phyloP scores from a whole-genome alignment of 306 rosid species.

The Cotoneaster glaucophyllus region DNA sequence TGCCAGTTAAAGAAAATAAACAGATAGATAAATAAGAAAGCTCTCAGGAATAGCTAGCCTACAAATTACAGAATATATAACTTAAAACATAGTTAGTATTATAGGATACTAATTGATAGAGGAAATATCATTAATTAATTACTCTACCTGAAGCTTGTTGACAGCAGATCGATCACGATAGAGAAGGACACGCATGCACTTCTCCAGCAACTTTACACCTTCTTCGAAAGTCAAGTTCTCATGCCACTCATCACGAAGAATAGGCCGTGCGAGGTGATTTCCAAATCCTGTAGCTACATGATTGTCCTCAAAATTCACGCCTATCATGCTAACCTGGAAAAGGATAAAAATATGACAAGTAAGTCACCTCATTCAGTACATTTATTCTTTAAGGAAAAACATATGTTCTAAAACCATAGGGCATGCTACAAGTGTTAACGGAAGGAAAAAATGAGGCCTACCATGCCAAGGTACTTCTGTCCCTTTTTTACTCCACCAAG shows the following conservation, averaged over 20 bases:
- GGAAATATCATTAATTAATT: neutral
- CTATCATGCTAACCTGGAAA: constrained; percentile 88
- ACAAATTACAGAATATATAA: neutral
- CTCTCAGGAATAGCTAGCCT: neutral
- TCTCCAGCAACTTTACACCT: constrained; percentile 83
- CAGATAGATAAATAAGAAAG: neutral
- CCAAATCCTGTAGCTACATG: constrained; percentile 97
- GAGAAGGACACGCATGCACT: constrained; percentile 93
- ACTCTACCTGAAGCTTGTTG: constrained; percentile 73
- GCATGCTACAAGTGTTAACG: neutral
- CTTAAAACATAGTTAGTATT: neutral
- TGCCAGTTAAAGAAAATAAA: neutral
- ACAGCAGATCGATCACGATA: constrained; percentile 93
- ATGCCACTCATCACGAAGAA: constrained; percentile 97
- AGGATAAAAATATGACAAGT: neutral
- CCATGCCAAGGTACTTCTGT: constrained; percentile 66
- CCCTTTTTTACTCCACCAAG: constrained; percentile 60
- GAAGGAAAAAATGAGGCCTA: constrained; percentile 21
- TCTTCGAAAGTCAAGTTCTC: constrained; percentile 83
- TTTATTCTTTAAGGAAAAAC: neutral
- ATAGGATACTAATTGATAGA: neutral
- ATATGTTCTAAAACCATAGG: constrained; percentile 1
- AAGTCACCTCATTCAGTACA: neutral
- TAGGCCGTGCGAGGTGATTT: constrained; percentile 94
- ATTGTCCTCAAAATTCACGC: constrained; percentile 73